Conservation (phyloP, 768 basidiomycete species). For the Sarcomyxa edulis region DNA sequence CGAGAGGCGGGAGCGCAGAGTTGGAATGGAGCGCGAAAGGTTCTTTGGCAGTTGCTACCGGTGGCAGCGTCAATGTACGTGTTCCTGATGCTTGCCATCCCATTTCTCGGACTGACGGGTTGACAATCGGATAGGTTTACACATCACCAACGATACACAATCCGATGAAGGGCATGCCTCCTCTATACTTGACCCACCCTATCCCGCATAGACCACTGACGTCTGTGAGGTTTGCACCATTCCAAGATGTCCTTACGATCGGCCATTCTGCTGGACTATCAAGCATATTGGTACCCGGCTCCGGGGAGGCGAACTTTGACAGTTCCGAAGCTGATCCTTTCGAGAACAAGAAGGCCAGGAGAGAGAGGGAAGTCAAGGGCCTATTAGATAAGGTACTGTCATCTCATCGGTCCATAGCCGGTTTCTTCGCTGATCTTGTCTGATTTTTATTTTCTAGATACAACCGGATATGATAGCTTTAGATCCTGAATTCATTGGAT, state of each 20-base stretch:
- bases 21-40: conserved; percentile 87
- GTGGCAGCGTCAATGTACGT: conserved; percentile 79
- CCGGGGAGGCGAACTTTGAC: conserved; percentile 95
- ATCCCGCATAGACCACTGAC: conserved; percentile 76
- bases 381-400: conserved; percentile 80
- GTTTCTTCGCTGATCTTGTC: too few relatives aligned
- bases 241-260: conserved; percentile 78
- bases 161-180: conserved; percentile 48
- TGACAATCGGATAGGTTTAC: conserved; percentile 77
- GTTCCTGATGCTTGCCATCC: conserved; percentile 5
- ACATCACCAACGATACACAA: conserved; percentile 60
- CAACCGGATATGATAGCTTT: conserved; percentile 90
- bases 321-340: conserved; percentile 92
- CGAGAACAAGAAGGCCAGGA: conserved; percentile 73
- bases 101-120: too few relatives aligned
- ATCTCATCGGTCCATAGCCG: background rate
- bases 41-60: conserved; percentile 72
- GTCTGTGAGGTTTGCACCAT: conserved; percentile 81
- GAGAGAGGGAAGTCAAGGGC: conserved; percentile 87
- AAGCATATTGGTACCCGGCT: conserved; percentile 83
- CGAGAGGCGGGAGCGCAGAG: conserved; percentile 63
- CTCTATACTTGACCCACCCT: conserved; percentile 86
- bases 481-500: conserved; percentile 72
- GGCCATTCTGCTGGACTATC: conserved; percentile 79
- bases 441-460: conserved; percentile 41